Base-by-base conservation (phyloP, 2,329 filamentous ascomycete genomes). In the Blastomyces silverae region DNA sequence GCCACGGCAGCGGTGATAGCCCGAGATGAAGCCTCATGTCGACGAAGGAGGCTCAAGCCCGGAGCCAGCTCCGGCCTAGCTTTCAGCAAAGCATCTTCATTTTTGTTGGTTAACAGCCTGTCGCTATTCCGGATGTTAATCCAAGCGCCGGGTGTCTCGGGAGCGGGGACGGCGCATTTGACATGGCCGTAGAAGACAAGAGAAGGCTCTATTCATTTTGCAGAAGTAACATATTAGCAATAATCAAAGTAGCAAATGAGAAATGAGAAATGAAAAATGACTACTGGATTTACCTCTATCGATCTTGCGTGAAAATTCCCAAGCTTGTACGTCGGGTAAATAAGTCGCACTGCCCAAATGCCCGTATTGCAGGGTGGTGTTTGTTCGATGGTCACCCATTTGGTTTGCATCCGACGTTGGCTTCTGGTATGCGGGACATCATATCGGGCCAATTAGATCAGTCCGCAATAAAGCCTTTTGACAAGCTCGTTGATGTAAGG, bases 311-410 rank as follows among this genome's bases (percentile, higher is more conserved):
- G 74, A 70, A 69, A 83, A 84, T n/a, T 69, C 69, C 84, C 84
- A 86, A 64, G 73, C 67, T 55, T 77, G 75, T 7, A 75, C 76
- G 5, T 83, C 79, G 1, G 77, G 65, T 64, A 80, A 73, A 71
- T 86, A 87, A n/a, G 73, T 70, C 57, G 80, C 76, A 68, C 76
- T 76, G 69, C 84, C 84, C 64, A 84, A 76, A 70, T 85, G 82
- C 76, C 84, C 84, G 75, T 84, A 86, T 66, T 82, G 81, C 62
- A 86, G 80, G 78, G 80, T 78, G 78, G 80, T 78, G 74, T 75
- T 74, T 59, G 75, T 71, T 55, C 74, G 71, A 68, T 74, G 73
- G 69, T 86, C 82, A 86, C 81, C 82, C 84, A 87, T 87, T 77
- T 71, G 83, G 82, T 75, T 77, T 77, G 72, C 71, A 66, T 74